Evolutionary conservation across 1,139 yeast genomes (phyloP), one percentile per base, ranked within the genome.

Genomic region (Groenewaldozyma sp.): DNA sequence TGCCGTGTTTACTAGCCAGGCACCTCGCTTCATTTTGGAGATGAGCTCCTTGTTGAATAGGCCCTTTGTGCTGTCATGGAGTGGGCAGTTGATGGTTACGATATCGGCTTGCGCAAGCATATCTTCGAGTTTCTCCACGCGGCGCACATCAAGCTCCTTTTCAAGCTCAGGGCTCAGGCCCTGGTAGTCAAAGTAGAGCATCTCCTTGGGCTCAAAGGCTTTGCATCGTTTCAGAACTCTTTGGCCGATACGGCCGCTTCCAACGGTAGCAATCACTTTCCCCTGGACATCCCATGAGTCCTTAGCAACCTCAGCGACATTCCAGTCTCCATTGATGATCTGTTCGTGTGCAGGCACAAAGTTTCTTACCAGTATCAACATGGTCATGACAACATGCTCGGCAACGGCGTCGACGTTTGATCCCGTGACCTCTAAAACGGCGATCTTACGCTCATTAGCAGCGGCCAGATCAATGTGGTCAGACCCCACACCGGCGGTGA

Each of bases 401-500:
- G 93, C 88, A 34, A 82, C 93, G 3, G 88, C 78, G 19, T 71
- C 74, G 36, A 82, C 88, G 56, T 82, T 82, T 39, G 88, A 78
- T 4, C 93, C 93, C 27, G 94, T 82, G 41, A 82, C 93, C 63
- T 82, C 93, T 39, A 77, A 65, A 18, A 82, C 93, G 14, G 82
- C 71, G 53, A 82, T 73, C 47, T 69, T 65, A 42, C 63, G 59
- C 54, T 74, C 74, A 59, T 80, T 79, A 49, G 87, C 86, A 50
- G 83, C 83, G 50, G 71, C 70, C 54, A 82, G 70, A 54, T 82
- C 93, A 47, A 82, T 68, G 60, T 82, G 93, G 59, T 82, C 94
- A 10, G 86, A 78, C 5, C 94, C 94, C 45, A 82, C 88, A 50
- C 93, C 94, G 6, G 93, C 93, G 39, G 91, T 82, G 52, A 82